These are phyloP conservation scores for Apophysomyces trapeziformis DNA, from an alignment of 371 early-diverging fungal species.

Conservation along the genomic window DNA sequence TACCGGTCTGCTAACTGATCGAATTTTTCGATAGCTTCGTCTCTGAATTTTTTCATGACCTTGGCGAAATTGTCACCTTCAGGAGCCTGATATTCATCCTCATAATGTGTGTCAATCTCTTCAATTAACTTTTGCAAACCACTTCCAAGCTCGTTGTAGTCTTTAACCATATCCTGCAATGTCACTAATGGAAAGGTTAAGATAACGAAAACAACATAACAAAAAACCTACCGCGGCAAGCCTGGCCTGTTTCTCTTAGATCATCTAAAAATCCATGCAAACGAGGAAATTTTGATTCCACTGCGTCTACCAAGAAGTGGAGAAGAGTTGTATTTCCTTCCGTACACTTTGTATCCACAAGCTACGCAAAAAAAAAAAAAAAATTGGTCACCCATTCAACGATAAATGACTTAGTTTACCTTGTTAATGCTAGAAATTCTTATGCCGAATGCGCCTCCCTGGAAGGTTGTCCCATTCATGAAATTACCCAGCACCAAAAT, in stretches of 20 bases:
- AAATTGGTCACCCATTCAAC: not conserved
- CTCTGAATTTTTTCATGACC: constrained; percentile 57
- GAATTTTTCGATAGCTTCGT: constrained; percentile 51
- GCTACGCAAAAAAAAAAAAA: constrained; percentile 33
- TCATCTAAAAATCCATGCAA: constrained; percentile 71
- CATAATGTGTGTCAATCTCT: constrained; percentile 51
- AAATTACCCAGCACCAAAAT: constrained; percentile 89
- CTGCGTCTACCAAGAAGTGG: constrained; percentile 77
- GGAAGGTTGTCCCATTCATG: constrained; percentile 88
- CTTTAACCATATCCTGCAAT: constrained; percentile 59
- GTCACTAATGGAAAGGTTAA: constrained; percentile 41
- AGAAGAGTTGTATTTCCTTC: constrained; percentile 73
- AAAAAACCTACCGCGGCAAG: constrained; percentile 69
- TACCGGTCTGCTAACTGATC: constrained; percentile 56
- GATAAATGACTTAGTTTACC: constrained; percentile 39
- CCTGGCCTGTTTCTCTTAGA: constrained; percentile 70
- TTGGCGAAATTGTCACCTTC: constrained; percentile 44
- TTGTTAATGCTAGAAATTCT: constrained; percentile 86
- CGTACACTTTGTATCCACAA: constrained; percentile 86
- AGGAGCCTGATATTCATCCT: constrained; percentile 29
- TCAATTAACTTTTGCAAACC: constrained; percentile 56
- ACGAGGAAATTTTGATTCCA: constrained; percentile 71
- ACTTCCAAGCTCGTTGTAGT: constrained; percentile 64
- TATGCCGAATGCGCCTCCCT: constrained; percentile 92
- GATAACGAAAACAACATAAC: not conserved